Evolutionary conservation across 2,329 filamentous ascomycete species (phyloP).

Genomic region (Trichoderma sp.): DNA sequence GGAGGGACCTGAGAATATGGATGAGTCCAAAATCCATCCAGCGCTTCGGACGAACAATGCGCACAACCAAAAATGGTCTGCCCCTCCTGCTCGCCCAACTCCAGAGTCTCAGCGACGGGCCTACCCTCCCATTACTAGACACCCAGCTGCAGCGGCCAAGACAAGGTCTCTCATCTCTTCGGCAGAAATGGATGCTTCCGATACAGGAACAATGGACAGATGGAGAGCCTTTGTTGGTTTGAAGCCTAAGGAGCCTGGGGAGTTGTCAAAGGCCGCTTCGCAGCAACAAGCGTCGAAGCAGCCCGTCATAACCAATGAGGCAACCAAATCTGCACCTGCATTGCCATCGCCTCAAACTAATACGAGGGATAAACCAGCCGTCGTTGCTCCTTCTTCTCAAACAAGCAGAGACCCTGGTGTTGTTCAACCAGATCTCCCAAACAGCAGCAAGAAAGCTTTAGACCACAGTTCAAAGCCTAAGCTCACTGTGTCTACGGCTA

Average conservation of each 20-base stretch:
- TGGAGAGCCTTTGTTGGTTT: constrained; percentile 37
- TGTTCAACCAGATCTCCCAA: not conserved
- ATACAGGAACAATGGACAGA: constrained; percentile 38
- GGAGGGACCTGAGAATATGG: constrained; percentile 32
- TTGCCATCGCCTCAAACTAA: not conserved
- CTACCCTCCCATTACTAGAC: constrained; percentile 43
- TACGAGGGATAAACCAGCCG: not conserved
- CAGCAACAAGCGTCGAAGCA: constrained; percentile 6
- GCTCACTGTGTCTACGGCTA: constrained; percentile 3
- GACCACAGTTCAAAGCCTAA: not conserved
- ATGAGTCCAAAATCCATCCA: constrained; percentile 38
- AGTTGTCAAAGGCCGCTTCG: constrained; percentile 15
- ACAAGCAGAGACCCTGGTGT: not conserved
- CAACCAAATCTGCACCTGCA: not conserved
- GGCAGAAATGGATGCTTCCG: constrained; percentile 35
- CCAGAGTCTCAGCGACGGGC: constrained; percentile 34
- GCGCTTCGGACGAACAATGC: constrained; percentile 37
- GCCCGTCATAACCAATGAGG: not conserved
- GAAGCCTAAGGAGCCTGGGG: constrained; percentile 23
- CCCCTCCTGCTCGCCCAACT: constrained; percentile 29
- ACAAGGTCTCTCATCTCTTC: constrained; percentile 35
- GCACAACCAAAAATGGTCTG: constrained; percentile 32
- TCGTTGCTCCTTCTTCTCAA: not conserved
- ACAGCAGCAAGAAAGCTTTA: not conserved
- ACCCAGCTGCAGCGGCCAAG: constrained; percentile 33